These are phyloP conservation scores for Diaporthe citriasiana DNA, from an alignment of 2,329 filamentous ascomycete genomes.

Conservation along the genomic window DNA sequence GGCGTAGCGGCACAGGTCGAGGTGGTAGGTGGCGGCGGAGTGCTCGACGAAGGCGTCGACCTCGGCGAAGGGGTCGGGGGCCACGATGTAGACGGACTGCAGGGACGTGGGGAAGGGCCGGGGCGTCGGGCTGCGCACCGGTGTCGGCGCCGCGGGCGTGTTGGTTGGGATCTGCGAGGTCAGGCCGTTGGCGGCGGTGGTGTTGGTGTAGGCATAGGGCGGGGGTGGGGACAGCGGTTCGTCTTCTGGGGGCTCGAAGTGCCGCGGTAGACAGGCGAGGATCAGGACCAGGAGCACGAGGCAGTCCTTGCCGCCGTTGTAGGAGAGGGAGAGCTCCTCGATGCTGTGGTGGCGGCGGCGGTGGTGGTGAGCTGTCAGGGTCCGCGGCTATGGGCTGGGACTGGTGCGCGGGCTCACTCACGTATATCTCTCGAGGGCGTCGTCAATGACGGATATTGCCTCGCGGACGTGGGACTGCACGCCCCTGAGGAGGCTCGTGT, in stretches of 20 bases:
- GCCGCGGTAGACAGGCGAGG: conserved; percentile 72
- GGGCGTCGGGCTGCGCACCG: conserved; percentile 41
- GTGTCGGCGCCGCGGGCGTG: conserved; percentile 40
- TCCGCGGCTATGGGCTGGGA: not conserved
- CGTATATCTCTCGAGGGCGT: conserved; percentile 83
- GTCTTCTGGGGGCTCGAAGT: conserved; percentile 47
- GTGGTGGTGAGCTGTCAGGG: not conserved
- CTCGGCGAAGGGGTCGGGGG: conserved; percentile 84
- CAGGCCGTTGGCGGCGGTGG: conserved; percentile 18
- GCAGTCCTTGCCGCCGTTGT: conserved; percentile 98
- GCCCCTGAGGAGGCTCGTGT: conserved; percentile 66
- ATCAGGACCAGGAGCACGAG: conserved; percentile 92
- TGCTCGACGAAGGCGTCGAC: conserved; percentile 86
- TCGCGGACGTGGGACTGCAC: conserved; percentile 82
- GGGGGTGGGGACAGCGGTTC: conserved; percentile 46
- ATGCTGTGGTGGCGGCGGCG: conserved; percentile 63
- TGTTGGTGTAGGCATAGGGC: conserved; percentile 44
- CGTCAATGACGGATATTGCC: conserved; percentile 80
- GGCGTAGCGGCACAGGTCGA: conserved; percentile 81
- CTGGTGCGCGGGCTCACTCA: conserved; percentile 57
- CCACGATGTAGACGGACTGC: conserved; percentile 90
- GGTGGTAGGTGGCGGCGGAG: conserved; percentile 77
- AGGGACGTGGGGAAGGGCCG: conserved; percentile 62
- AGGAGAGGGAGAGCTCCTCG: conserved; percentile 87
- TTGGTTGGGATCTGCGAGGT: conserved; percentile 38